Evolutionary conservation across 1,284 basidiomycete species (phyloP).

Genomic region (Vanrija sp.): DNA sequence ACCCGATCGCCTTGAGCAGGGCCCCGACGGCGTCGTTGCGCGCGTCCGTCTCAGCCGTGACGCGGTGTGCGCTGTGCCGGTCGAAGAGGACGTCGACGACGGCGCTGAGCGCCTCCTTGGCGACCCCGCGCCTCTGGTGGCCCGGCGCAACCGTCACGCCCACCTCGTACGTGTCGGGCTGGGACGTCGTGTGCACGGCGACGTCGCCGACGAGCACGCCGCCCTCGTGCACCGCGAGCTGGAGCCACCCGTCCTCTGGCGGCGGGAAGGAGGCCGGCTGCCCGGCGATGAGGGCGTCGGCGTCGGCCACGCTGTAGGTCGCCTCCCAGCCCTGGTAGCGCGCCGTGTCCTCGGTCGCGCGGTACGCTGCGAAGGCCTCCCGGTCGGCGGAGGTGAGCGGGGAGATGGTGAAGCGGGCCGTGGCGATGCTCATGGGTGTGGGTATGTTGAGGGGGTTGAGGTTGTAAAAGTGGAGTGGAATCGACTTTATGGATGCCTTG

Average conservation of each 20-base stretch:
- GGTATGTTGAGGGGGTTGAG: too few species aligned
- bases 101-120: neutral
- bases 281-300: neutral
- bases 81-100: neutral
- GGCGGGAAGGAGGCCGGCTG: neutral
- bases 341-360: neutral
- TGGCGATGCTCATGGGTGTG: too few species aligned
- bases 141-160: constrained; percentile 1
- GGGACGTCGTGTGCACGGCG: neutral
- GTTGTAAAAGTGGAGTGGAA: too few species aligned
- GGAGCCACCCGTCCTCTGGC: neutral
- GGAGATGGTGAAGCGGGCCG: neutral
- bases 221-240: constrained; percentile 1
- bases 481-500: too few species aligned
- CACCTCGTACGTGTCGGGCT: constrained; percentile 2
- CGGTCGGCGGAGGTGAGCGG: neutral
- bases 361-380: constrained; percentile 4
- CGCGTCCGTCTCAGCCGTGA: neutral
- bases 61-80: neutral
- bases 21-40: neutral
- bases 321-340: constrained; percentile 3
- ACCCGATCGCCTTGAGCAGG: neutral
- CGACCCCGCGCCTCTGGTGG: neutral
- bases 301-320: neutral
- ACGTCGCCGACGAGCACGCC: constrained; percentile 1